Percentiles rank a stretch among this genome's conserved stretches.
Conservation (phyloP, 768 basidiomycete species). For the Collybia mongolica region DNA sequence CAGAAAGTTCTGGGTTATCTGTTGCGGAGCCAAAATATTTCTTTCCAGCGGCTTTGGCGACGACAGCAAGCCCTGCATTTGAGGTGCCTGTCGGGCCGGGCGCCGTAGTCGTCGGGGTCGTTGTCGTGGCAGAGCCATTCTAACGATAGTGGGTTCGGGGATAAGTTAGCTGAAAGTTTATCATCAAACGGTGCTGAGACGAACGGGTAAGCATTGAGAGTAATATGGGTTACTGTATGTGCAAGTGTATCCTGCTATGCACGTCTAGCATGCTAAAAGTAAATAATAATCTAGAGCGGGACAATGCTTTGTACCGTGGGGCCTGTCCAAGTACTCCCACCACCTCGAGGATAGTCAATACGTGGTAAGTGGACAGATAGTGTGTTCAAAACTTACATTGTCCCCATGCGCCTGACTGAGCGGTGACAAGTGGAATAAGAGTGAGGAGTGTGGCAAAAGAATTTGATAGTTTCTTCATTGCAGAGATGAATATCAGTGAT, state of each 20-base stretch:
- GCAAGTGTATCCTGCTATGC: slow-evolving; percentile 36
- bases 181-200: slow-evolving; percentile 6
- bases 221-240: slow-evolving; percentile 36
- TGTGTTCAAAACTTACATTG: slow-evolving; percentile 25
- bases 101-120: slow-evolving; percentile 13
- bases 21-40: slow-evolving; percentile 50
- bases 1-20: slow-evolving; percentile 43
- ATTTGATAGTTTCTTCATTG: slow-evolving; percentile 17
- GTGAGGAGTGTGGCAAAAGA: slow-evolving; percentile 21
- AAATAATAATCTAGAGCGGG: not conserved
- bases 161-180: too few relatives aligned
- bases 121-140: not conserved
- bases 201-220: slow-evolving; percentile 39
- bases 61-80: slow-evolving; percentile 39
- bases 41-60: slow-evolving; percentile 45
- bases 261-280: slow-evolving; percentile 24
- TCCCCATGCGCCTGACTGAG: slow-evolving; percentile 27
- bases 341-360: slow-evolving; percentile 10
- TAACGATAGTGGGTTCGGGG: too few relatives aligned
- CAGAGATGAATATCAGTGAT: too few relatives aligned
- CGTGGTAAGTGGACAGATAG: too few relatives aligned
- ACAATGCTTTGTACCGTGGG: slow-evolving; percentile 18
- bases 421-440: slow-evolving; percentile 18
- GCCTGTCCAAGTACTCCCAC: slow-evolving; percentile 22
- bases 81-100: slow-evolving; percentile 14